Percentiles rank a stretch among this genome's conserved stretches.
These are phyloP conservation scores for Lathyrus tuberosus DNA, from an alignment of 306 rosid genomes.

Conservation along the genomic window DNA sequence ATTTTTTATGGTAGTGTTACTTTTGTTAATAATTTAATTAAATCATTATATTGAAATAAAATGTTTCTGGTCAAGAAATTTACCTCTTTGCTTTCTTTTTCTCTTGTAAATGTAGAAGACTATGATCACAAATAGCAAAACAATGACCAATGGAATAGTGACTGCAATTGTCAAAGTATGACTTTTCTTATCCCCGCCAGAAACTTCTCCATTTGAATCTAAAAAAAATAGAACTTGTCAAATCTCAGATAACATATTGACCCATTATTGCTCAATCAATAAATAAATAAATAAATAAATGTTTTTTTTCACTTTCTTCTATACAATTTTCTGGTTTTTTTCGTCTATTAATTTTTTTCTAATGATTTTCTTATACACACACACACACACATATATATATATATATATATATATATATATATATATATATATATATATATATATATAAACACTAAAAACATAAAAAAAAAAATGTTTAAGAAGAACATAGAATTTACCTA, in stretches of 20 bases:
- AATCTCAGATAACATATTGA: neutral
- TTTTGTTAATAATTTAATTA: no score
- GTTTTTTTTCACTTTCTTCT: no score
- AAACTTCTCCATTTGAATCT: conserved; percentile 12
- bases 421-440: no score
- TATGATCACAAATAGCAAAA: neutral
- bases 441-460: no score
- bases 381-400: no score
- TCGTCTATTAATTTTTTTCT: no score
- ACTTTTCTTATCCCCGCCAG: neutral
- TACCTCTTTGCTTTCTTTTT: conserved; percentile 1
- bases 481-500: neutral
- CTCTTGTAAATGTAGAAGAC: neutral
- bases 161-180: neutral
- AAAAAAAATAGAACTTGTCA: neutral
- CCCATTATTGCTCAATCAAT: no score
- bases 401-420: no score
- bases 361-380: no score
- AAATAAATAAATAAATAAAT: neutral
- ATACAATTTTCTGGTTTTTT: no score
- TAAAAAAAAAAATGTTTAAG: neutral
- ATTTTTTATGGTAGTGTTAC: no score
- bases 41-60: no score
- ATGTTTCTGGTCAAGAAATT: neutral
- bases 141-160: neutral